Percentiles rank a stretch among this genome's conserved stretches.
These are phyloP conservation scores for Xylaria hypoxylon DNA, from an alignment of 2,329 filamentous ascomycete species.

Conservation along the genomic window DNA sequence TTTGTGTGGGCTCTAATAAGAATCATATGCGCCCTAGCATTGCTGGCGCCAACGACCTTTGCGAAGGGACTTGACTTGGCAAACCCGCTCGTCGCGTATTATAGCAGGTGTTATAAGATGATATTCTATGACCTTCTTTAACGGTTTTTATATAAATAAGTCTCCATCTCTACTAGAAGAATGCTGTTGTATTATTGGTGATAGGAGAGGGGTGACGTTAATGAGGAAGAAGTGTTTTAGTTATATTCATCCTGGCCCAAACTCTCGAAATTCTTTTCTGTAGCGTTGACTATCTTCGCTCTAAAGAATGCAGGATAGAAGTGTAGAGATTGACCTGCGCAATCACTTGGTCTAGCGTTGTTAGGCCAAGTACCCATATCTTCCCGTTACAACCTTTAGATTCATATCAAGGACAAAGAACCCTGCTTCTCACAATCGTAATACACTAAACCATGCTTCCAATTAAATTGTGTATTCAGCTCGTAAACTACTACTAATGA, in stretches of 20 bases:
- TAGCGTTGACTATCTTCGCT: not conserved
- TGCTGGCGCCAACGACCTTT: conserved; percentile 2
- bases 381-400: not conserved
- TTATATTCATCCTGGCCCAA: not conserved
- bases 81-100: not conserved
- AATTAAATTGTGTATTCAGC: not conserved
- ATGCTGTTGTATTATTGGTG: not conserved
- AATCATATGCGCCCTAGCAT: not conserved
- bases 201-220: not conserved
- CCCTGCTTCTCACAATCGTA: not conserved
- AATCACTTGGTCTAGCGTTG: not conserved
- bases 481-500: not conserved
- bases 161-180: not conserved
- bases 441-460: not conserved
- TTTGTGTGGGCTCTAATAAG: not conserved
- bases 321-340: not conserved
- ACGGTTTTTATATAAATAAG: too few relatives aligned
- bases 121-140: too few relatives aligned
- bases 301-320: not conserved
- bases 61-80: not conserved
- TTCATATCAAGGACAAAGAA: not conserved
- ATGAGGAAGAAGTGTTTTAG: not conserved
- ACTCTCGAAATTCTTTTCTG: not conserved
- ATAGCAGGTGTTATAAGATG: too few relatives aligned
- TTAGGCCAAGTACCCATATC: not conserved